A percentile compares a stretch with the other conserved stretches of the same genome.
Conservation (phyloP, 2,329 filamentous ascomycete genomes). For the Pseudogymnoascus sp. region DNA sequence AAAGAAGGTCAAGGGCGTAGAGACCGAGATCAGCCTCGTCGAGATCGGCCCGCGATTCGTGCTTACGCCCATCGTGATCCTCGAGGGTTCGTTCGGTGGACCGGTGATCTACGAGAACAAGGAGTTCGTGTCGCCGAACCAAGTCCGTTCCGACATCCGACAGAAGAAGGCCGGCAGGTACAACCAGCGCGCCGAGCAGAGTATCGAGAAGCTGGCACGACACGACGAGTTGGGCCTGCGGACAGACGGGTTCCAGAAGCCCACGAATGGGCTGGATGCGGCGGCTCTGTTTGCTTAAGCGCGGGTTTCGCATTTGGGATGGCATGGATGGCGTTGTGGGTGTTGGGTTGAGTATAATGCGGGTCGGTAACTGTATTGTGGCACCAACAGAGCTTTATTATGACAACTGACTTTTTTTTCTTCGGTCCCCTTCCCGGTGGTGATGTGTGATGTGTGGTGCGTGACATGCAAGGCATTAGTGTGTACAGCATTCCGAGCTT, state of each 20-base stretch:
- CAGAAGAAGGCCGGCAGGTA: conserved; percentile 69
- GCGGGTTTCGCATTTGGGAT: conserved; percentile 1
- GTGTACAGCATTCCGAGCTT: conserved; percentile 7
- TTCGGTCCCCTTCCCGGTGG: not conserved
- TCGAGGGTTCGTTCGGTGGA: conserved; percentile 90
- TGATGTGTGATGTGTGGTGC: not conserved
- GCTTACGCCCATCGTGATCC: conserved; percentile 86
- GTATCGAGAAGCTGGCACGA: conserved; percentile 64
- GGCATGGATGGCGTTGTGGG: conserved; percentile 6
- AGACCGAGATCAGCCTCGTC: conserved; percentile 72
- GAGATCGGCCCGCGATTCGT: conserved; percentile 94
- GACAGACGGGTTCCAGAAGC: conserved; percentile 54
- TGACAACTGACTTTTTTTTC: not conserved
- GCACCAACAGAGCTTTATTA: conserved; percentile 7
- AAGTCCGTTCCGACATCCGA: conserved; percentile 75
- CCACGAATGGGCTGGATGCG: conserved; percentile 66
- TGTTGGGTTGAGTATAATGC: conserved; percentile 8
- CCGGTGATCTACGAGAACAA: conserved; percentile 98
- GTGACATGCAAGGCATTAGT: conserved; percentile 6
- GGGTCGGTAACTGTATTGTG: conserved; percentile 8
- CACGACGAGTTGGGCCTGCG: conserved; percentile 69
- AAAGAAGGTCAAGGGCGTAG: conserved; percentile 42
- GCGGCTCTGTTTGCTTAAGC: conserved; percentile 64
- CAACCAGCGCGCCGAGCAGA: conserved; percentile 65
- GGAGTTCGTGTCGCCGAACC: conserved; percentile 94